phyloP scores from a whole-genome alignment of 345 rosid genomes.

The Citrus glauca region DNA sequence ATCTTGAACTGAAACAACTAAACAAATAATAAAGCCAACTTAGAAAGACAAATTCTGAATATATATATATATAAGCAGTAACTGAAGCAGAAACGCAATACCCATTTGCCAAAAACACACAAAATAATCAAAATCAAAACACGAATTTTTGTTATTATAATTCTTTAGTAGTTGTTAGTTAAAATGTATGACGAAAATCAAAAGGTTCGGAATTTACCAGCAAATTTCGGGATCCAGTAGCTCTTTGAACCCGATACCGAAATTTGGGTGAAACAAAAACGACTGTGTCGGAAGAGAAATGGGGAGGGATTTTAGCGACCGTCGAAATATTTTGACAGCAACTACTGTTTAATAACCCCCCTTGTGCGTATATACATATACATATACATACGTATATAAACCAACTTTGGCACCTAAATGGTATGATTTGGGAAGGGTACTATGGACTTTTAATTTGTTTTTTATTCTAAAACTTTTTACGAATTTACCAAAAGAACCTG shows the following conservation, averaged over 20 bases:
- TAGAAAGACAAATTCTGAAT: not conserved
- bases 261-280: conserved; percentile 3
- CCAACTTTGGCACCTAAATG: not conserved
- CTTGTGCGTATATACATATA: no score
- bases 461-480: no score
- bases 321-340: conserved; percentile 8
- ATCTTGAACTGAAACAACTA: conserved; percentile 14
- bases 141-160: not conserved
- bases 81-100: not conserved
- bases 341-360: not conserved
- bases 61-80: not conserved
- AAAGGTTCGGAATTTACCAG: conserved; percentile 13
- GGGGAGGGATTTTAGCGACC: not conserved
- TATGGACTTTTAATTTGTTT: not conserved
- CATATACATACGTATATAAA: no score
- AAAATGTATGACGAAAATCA: not conserved
- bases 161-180: not conserved
- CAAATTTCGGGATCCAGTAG: conserved; percentile 19
- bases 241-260: conserved; percentile 6
- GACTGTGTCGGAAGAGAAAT: not conserved
- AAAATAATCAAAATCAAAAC: not conserved
- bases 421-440: not conserved
- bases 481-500: no score
- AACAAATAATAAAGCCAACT: not conserved
- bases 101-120: not conserved